Evolutionary conservation across 257 asterid species (phyloP).

Genomic region (Coffea canephora): DNA sequence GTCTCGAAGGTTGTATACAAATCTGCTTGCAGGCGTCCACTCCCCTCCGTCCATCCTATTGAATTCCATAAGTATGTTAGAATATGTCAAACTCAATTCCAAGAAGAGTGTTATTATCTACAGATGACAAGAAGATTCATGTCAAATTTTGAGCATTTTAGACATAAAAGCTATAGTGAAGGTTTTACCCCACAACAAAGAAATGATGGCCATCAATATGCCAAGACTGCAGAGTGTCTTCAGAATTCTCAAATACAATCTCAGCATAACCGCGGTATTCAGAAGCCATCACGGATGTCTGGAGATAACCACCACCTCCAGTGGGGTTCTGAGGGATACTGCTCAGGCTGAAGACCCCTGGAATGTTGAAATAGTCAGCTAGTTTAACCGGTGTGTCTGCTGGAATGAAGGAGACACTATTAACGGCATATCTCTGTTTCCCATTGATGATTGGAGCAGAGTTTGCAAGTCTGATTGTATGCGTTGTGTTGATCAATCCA

Average conservation of each 20-base stretch:
- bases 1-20: constrained; percentile 36
- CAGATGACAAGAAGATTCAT: too few species aligned
- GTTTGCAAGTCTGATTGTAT: constrained; percentile 46
- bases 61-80: too few species aligned
- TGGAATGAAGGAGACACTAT: constrained; percentile 54
- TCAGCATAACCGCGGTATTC: constrained; percentile 58
- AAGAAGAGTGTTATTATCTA: too few species aligned
- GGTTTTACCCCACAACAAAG: constrained; percentile 62
- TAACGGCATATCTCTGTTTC: constrained; percentile 59
- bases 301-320: constrained; percentile 30
- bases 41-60: constrained; percentile 41
- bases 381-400: constrained; percentile 74
- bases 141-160: too few species aligned
- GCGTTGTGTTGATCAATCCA: constrained; percentile 46
- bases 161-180: too few species aligned
- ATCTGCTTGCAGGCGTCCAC: constrained; percentile 42
- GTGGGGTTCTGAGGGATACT: constrained; percentile 49
- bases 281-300: constrained; percentile 61
- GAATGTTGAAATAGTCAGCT: constrained; percentile 62
- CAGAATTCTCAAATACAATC: constrained; percentile 66
- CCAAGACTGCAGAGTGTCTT: constrained; percentile 50
- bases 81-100: too few species aligned
- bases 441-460: constrained; percentile 30
- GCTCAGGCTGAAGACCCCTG: constrained; percentile 54
- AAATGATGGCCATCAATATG: constrained; percentile 77